Conservation (phyloP, 179 eudicot species). For the Carnegiea gigantea region DNA sequence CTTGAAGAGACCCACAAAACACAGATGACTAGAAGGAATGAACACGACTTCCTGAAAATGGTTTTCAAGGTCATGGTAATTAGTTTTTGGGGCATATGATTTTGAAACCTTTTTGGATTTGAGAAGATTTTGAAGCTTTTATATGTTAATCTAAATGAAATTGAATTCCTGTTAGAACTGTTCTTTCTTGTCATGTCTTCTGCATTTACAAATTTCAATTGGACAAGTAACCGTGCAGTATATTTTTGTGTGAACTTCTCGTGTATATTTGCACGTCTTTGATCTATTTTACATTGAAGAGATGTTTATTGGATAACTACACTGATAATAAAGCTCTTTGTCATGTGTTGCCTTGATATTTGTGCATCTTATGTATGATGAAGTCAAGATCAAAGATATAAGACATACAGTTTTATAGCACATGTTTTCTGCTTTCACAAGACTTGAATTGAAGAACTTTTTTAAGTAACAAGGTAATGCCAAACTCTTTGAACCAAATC, state of each 20-base stretch:
- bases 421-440: no score
- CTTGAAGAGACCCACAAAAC: slow-evolving; percentile 23
- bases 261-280: neutral
- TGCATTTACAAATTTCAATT: slow-evolving; percentile 18
- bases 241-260: slow-evolving; percentile 6
- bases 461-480: no score
- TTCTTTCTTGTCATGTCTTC: slow-evolving; percentile 19
- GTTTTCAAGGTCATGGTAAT: slow-evolving; percentile 12
- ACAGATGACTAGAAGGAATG: slow-evolving; percentile 16
- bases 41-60: slow-evolving; percentile 1
- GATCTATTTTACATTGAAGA: no score
- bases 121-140: slow-evolving; percentile 1
- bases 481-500: no score
- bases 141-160: neutral
- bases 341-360: neutral
- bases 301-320: neutral
- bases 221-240: slow-evolving; percentile 23
- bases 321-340: neutral
- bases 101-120: neutral
- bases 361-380: no score
- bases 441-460: no score
- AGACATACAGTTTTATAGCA: no score
- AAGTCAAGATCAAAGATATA: no score
- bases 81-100: neutral
- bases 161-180: slow-evolving; percentile 1